These are phyloP conservation scores for Waltergamsia citrina DNA, from an alignment of 2,329 filamentous ascomycete species.

Conservation along the genomic window DNA sequence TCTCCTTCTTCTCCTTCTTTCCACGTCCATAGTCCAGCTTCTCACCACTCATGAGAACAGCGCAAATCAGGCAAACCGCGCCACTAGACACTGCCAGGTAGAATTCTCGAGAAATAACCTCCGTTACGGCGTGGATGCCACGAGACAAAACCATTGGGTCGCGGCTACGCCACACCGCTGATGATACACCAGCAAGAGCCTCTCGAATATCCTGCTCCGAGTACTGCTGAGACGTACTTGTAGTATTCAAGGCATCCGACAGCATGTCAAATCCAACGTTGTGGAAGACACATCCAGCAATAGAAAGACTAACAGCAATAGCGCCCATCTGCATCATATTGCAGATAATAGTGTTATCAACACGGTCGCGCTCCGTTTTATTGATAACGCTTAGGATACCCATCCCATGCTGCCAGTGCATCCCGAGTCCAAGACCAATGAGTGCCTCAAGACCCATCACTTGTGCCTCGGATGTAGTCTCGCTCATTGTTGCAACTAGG, in stretches of 20 bases:
- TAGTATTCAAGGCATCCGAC: slow-evolving; percentile 8
- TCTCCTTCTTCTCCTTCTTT: too few relatives aligned
- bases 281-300: slow-evolving; percentile 19
- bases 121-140: slow-evolving; percentile 13
- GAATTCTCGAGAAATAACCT: slow-evolving; percentile 15
- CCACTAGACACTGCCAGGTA: slow-evolving; percentile 15
- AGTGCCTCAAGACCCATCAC: slow-evolving; percentile 20
- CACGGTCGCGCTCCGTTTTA: slow-evolving; percentile 12
- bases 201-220: slow-evolving; percentile 15
- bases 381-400: slow-evolving; percentile 17
- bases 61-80: slow-evolving; percentile 13
- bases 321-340: slow-evolving; percentile 21
- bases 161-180: slow-evolving; percentile 10
- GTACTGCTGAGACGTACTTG: too few relatives aligned
- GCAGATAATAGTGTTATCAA: slow-evolving; percentile 20
- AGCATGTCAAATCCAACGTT: slow-evolving; percentile 17
- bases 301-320: slow-evolving; percentile 13
- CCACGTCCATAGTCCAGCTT: slow-evolving; percentile 12
- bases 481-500: slow-evolving; percentile 13
- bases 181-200: slow-evolving; percentile 16
- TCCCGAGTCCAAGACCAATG: slow-evolving; percentile 19
- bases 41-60: slow-evolving; percentile 17
- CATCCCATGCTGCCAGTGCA: slow-evolving; percentile 19
- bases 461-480: slow-evolving; percentile 12
- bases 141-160: slow-evolving; percentile 8